These are phyloP conservation scores for Penicillium pulvis DNA, from an alignment of 495 filamentous ascomycete species.

Conservation along the genomic window DNA sequence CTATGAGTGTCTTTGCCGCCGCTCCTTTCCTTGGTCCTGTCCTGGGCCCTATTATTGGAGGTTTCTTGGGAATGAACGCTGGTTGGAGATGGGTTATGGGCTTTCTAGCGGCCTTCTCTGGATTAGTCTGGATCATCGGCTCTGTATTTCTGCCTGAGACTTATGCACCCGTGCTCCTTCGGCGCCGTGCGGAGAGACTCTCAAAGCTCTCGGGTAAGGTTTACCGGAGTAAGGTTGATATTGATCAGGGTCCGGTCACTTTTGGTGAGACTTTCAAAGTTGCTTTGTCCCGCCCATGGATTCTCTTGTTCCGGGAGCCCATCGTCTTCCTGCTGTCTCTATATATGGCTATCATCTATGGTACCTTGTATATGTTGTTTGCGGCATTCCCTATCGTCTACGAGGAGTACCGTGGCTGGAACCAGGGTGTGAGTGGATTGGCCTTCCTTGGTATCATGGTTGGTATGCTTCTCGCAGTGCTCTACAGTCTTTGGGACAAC, in stretches of 20 bases:
- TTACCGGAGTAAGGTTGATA: conserved; percentile 51
- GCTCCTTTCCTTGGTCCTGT: conserved; percentile 73
- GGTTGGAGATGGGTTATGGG: conserved; percentile 74
- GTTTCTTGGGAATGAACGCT: conserved; percentile 58
- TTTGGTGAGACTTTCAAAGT: conserved; percentile 44
- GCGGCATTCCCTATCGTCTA: conserved; percentile 82
- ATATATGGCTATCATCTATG: conserved; percentile 76
- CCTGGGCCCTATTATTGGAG: conserved; percentile 61
- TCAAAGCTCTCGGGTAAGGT: conserved; percentile 59
- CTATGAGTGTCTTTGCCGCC: conserved; percentile 63
- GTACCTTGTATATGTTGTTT: conserved; percentile 83
- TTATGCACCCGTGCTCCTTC: conserved; percentile 60
- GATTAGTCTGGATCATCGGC: conserved; percentile 57
- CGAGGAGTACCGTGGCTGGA: conserved; percentile 71
- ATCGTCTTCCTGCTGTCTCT: conserved; percentile 67
- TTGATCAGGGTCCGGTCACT: conserved; percentile 42
- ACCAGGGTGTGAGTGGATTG: conserved; percentile 69
- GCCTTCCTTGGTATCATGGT: conserved; percentile 80
- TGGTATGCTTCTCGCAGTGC: conserved; percentile 71
- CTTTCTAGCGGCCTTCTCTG: conserved; percentile 51
- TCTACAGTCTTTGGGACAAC: conserved; percentile 52
- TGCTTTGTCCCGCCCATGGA: conserved; percentile 52
- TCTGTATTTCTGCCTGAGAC: conserved; percentile 60
- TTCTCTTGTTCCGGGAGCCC: conserved; percentile 53
- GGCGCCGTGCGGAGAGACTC: conserved; percentile 53